A percentile compares a stretch with the other conserved stretches of the same genome.
Conservation (phyloP, 805 yeast species). For the Candida multigemmis region DNA sequence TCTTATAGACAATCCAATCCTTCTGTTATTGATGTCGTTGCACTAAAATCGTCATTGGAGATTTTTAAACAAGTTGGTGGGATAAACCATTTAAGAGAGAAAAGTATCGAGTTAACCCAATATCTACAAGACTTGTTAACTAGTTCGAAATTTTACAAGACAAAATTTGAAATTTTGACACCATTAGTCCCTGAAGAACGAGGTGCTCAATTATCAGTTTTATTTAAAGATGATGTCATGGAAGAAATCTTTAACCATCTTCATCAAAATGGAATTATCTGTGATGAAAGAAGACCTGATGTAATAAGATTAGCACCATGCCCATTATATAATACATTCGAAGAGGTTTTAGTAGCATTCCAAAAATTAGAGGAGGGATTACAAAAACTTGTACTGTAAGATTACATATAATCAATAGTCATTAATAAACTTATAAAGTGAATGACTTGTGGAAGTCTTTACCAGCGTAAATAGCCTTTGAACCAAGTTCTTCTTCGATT, state of each 20-base stretch:
- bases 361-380: conserved; percentile 33
- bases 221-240: conserved; percentile 55
- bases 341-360: conserved; percentile 46
- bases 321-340: conserved; percentile 73
- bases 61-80: conserved; percentile 58
- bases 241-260: conserved; percentile 43
- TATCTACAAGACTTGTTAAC: conserved; percentile 43
- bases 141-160: conserved; percentile 35
- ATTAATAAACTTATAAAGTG: conserved; percentile 22
- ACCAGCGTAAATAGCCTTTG: conserved; percentile 95
- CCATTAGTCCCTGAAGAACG: conserved; percentile 48
- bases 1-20: conserved; percentile 91
- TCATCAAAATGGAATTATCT: conserved; percentile 54
- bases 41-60: conserved; percentile 59
- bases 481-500: conserved; percentile 98
- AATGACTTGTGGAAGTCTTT: conserved; percentile 63
- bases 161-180: conserved; percentile 62
- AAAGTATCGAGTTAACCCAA: conserved; percentile 49
- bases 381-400: conserved; percentile 3
- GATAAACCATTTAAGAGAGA: conserved; percentile 42
- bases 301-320: conserved; percentile 87
- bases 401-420: background rate
- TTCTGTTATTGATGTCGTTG: conserved; percentile 74
- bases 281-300: conserved; percentile 85
- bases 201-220: conserved; percentile 78